Conservation (phyloP, 2,329 filamentous ascomycete species). For the Venturiaceae sp. region DNA sequence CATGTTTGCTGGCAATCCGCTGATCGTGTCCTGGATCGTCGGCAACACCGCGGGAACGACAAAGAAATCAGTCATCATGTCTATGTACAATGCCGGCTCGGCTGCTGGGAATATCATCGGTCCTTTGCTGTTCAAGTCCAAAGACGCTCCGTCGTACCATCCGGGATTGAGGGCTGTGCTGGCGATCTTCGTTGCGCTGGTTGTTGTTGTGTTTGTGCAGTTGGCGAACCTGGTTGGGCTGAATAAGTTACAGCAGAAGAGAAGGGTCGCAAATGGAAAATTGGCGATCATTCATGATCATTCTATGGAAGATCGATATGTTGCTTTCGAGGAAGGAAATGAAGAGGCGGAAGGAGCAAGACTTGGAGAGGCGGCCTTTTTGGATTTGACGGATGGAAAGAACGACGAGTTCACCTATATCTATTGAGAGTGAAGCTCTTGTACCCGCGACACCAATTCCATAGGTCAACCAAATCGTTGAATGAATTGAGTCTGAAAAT, state of each 20-base stretch:
- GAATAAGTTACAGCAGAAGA: constrained; percentile 47
- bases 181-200: constrained; percentile 44
- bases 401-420: constrained; percentile 62
- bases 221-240: constrained; percentile 44
- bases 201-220: constrained; percentile 44
- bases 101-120: constrained; percentile 59
- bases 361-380: constrained; percentile 41
- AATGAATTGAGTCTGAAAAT: background rate
- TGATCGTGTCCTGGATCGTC: constrained; percentile 60
- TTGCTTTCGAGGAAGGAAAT: constrained; percentile 13
- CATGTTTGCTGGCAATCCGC: constrained; percentile 54
- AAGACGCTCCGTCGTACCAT: constrained; percentile 26
- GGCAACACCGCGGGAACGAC: constrained; percentile 59
- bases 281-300: constrained; percentile 47
- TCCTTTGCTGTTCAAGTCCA: constrained; percentile 56
- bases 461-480: background rate
- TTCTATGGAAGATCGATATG: constrained; percentile 49
- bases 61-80: constrained; percentile 57
- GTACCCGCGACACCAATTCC: background rate
- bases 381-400: constrained; percentile 54
- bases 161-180: constrained; percentile 39
- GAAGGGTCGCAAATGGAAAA: constrained; percentile 51
- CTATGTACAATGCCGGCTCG: constrained; percentile 52
- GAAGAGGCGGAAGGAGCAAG: background rate
- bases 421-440: constrained; percentile 19